A percentile compares a stretch with the other conserved stretches of the same genome.
Evolutionary conservation across 306 rosid genomes (phyloP).

Genomic region (Fragaria nilgerrensis): DNA sequence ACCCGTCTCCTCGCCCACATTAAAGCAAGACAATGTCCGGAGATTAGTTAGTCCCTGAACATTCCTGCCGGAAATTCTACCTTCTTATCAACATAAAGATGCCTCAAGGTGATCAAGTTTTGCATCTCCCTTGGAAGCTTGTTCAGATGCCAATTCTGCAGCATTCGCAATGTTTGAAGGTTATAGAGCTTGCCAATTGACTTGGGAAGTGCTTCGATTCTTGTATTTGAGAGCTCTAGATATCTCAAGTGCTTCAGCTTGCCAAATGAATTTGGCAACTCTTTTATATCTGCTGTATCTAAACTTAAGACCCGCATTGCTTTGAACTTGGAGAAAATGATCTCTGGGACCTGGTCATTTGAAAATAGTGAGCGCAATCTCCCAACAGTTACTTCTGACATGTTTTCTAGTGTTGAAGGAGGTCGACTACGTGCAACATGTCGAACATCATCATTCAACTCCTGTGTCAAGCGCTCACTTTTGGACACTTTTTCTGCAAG

Average conservation of each 20-base stretch:
- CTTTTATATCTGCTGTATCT: not conserved
- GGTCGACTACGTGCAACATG: constrained; percentile 13
- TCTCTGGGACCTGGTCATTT: no score
- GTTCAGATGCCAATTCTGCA: fast-evolving
- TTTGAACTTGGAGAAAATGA: not conserved
- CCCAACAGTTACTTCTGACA: not conserved
- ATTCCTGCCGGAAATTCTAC: not conserved
- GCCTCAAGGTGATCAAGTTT: not conserved
- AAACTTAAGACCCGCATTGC: constrained; percentile 8
- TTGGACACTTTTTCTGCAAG: not conserved
- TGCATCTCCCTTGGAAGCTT: not conserved
- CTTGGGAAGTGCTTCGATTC: constrained; percentile 7
- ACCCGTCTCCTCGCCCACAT: no score
- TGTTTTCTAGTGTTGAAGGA: not conserved
- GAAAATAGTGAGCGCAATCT: no score
- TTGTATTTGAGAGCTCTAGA: not conserved
- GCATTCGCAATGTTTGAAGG: not conserved
- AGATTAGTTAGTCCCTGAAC: not conserved
- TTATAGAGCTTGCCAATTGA: constrained; percentile 11
- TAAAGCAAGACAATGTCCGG: not conserved
- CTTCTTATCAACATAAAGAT: not conserved
- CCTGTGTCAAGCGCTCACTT: not conserved
- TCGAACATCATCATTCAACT: not conserved
- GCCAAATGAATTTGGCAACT: constrained; percentile 8
- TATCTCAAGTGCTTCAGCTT: constrained; percentile 17